phyloP scores from a whole-genome alignment of 495 filamentous ascomycete species.

The Aspergillus mulundensis region DNA sequence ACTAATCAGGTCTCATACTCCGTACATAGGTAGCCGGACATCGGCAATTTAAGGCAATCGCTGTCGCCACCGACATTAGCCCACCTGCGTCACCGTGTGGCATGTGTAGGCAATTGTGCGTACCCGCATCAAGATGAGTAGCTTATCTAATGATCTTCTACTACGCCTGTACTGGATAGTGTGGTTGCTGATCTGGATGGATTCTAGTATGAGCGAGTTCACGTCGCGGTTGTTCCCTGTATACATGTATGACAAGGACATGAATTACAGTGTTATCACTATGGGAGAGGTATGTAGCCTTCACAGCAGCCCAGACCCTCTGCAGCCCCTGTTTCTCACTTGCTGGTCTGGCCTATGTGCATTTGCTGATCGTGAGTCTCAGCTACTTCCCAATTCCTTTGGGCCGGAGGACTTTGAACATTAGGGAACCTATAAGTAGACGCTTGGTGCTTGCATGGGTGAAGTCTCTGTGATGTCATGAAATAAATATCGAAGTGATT shows the following conservation, averaged over 20 bases:
- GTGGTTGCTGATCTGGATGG: not conserved
- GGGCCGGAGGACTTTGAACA: slow-evolving; percentile 53
- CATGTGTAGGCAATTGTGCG: slow-evolving; percentile 54
- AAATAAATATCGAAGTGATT: not conserved
- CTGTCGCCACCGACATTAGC: slow-evolving; percentile 75
- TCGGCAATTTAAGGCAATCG: slow-evolving; percentile 71
- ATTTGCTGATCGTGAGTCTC: slow-evolving; percentile 14
- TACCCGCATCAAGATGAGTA: not conserved
- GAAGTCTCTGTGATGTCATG: too few relatives aligned
- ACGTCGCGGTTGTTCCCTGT: slow-evolving; percentile 63
- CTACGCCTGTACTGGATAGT: not conserved
- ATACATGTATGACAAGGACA: slow-evolving; percentile 86
- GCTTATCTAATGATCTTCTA: not conserved
- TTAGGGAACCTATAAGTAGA: not conserved
- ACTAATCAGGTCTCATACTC: not conserved
- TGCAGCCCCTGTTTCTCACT: not conserved
- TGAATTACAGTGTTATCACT: slow-evolving; percentile 63
- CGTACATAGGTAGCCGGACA: slow-evolving; percentile 53
- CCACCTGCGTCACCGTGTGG: slow-evolving; percentile 71
- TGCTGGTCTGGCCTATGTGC: not conserved
- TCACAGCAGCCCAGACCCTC: not conserved
- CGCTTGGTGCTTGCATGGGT: too few relatives aligned
- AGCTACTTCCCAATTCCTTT: slow-evolving; percentile 71
- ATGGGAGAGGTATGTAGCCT: slow-evolving; percentile 58
- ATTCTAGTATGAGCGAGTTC: slow-evolving; percentile 72